A percentile compares a stretch with the other conserved stretches of the same genome.
These are phyloP conservation scores for Crucihimalaya himalaica DNA, from an alignment of 345 rosid species.

Conservation along the genomic window DNA sequence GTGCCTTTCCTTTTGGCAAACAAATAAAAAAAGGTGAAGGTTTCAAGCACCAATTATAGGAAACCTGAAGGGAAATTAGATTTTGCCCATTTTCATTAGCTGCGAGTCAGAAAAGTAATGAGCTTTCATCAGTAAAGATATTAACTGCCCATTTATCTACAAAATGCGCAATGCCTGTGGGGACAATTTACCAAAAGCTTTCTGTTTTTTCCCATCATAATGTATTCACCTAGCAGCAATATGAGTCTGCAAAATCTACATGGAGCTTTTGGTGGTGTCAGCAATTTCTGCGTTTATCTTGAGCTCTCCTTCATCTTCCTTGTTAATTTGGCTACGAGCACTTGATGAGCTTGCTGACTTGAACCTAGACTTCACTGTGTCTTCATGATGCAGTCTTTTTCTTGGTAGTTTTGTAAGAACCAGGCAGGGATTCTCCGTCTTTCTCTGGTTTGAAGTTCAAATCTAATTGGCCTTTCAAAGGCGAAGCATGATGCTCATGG, in stretches of 20 bases:
- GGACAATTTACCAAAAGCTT: neutral
- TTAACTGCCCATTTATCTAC: constrained; percentile 27
- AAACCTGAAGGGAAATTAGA: neutral
- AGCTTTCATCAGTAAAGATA: constrained; percentile 18
- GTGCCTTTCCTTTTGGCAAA: neutral
- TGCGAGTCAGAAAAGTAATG: constrained; percentile 15
- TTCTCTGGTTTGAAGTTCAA: constrained; percentile 90
- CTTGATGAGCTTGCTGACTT: constrained; percentile 44
- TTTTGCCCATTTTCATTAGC: constrained; percentile 20
- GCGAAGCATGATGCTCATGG: constrained; percentile 43
- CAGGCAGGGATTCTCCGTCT: constrained; percentile 74
- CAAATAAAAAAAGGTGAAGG: neutral
- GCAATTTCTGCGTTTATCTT: neutral
- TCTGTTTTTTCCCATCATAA: constrained; percentile 13
- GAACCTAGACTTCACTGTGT: constrained; percentile 37
- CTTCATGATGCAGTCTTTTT: constrained; percentile 48
- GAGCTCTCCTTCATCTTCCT: constrained; percentile 30
- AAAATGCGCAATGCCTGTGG: constrained; percentile 27
- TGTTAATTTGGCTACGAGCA: constrained; percentile 34
- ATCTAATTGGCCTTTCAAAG: constrained; percentile 79
- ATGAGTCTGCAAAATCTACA: constrained; percentile 13
- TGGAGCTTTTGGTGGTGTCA: constrained; percentile 20
- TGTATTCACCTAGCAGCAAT: constrained; percentile 27
- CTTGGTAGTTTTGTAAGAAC: constrained; percentile 51
- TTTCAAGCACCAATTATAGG: neutral